These are phyloP conservation scores for Lachancea mirantina DNA, from an alignment of 805 yeast species.

Conservation along the genomic window DNA sequence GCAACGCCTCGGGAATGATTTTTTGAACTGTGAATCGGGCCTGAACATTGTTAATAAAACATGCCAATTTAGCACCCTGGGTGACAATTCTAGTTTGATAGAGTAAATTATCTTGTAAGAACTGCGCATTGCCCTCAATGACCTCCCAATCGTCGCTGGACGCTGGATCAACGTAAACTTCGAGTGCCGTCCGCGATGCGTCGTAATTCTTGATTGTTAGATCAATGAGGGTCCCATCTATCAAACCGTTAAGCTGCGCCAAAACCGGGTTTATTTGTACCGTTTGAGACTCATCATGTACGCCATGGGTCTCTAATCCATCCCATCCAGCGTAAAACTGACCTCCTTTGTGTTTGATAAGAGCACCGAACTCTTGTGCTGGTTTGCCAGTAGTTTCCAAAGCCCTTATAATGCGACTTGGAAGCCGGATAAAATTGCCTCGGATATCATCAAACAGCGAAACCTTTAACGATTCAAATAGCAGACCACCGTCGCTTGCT, in stretches of 20 bases:
- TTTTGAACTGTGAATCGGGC: slow-evolving; percentile 52
- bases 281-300: slow-evolving; percentile 10
- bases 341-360: slow-evolving; percentile 7
- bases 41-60: slow-evolving; percentile 56
- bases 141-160: slow-evolving; percentile 84
- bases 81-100: slow-evolving; percentile 76
- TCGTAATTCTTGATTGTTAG: slow-evolving; percentile 14
- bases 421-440: slow-evolving; percentile 27
- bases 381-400: slow-evolving; percentile 19
- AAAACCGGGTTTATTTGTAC: slow-evolving; percentile 23
- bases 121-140: slow-evolving; percentile 73
- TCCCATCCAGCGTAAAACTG: slow-evolving; percentile 23
- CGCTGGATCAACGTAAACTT: slow-evolving; percentile 71
- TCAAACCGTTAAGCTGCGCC: slow-evolving; percentile 12
- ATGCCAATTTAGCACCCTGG: slow-evolving; percentile 49
- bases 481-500: slow-evolving; percentile 5
- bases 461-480: slow-evolving; percentile 12
- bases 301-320: slow-evolving; percentile 19
- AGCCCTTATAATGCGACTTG: slow-evolving; percentile 15
- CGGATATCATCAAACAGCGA: slow-evolving; percentile 15
- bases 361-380: slow-evolving; percentile 21
- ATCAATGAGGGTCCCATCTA: slow-evolving; percentile 8
- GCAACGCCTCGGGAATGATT: slow-evolving; percentile 35
- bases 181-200: slow-evolving; percentile 33
- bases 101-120: slow-evolving; percentile 64